Conservation (phyloP, 768 basidiomycete species). For the Leccinum longicurvipes region DNA sequence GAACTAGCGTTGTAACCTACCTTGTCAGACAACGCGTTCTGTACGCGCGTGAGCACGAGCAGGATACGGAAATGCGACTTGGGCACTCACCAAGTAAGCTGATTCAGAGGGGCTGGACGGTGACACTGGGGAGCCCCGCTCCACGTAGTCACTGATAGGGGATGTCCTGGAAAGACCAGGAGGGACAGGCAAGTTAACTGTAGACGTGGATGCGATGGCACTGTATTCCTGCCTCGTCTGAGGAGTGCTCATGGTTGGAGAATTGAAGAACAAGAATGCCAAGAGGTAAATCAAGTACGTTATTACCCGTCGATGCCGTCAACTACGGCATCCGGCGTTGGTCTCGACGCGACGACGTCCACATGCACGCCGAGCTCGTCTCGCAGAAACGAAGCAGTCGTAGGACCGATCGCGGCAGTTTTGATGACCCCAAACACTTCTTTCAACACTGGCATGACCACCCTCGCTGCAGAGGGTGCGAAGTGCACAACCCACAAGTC, state of each 20-base stretch:
- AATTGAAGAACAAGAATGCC: neutral
- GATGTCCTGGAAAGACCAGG: slow-evolving; percentile 16
- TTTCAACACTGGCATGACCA: slow-evolving; percentile 49
- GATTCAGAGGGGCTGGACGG: slow-evolving; percentile 27
- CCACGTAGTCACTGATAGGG: slow-evolving; percentile 18
- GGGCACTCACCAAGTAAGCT: slow-evolving; percentile 22
- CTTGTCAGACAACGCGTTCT: slow-evolving; percentile 31
- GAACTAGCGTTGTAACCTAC: slow-evolving; percentile 4
- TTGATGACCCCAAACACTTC: slow-evolving; percentile 39
- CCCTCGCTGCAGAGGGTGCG: slow-evolving; percentile 67
- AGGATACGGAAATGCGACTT: accelerated
- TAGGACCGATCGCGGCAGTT: slow-evolving; percentile 67
- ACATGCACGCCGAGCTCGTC: slow-evolving; percentile 47
- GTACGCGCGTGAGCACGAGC: neutral
- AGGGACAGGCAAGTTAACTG: slow-evolving; percentile 17
- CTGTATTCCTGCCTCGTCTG: slow-evolving; percentile 26
- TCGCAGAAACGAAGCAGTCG: slow-evolving; percentile 51
- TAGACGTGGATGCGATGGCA: slow-evolving; percentile 24
- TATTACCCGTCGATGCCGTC: slow-evolving; percentile 23
- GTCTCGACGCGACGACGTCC: slow-evolving; percentile 52
- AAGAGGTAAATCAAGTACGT: slow-evolving; percentile 5
- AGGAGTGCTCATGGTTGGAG: slow-evolving; percentile 26
- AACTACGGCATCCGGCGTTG: slow-evolving; percentile 51
- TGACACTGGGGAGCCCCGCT: slow-evolving; percentile 14
- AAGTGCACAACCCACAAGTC: slow-evolving; percentile 74